phyloP scores from a whole-genome alignment of 2,329 filamentous ascomycete species.

The Talaromyces sp. region DNA sequence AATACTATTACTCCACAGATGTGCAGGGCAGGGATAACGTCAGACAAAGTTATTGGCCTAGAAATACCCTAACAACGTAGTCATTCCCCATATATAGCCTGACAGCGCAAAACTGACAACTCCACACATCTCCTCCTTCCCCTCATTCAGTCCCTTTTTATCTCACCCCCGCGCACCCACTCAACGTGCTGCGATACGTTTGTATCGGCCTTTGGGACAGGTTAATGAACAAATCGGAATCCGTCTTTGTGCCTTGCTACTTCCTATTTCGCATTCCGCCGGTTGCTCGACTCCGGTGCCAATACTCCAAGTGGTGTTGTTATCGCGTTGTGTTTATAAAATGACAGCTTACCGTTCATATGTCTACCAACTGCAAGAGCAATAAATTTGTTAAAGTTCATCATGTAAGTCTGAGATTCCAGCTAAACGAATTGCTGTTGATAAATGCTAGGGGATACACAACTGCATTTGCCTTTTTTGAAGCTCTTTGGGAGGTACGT shows the following conservation, averaged over 20 bases:
- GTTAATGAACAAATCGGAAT: neutral
- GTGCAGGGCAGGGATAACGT: neutral
- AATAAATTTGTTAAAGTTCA: neutral
- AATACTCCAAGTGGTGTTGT: too few relatives aligned
- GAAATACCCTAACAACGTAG: neutral
- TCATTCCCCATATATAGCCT: neutral
- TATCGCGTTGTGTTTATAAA: too few relatives aligned
- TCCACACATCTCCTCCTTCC: neutral
- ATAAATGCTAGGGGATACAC: slow-evolving; percentile 52
- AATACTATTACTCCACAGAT: neutral
- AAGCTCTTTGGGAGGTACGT: slow-evolving; percentile 70
- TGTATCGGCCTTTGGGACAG: neutral
- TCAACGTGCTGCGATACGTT: neutral
- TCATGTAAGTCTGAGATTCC: neutral
- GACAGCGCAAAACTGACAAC: too few relatives aligned
- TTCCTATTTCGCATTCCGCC: neutral
- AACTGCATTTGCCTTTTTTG: slow-evolving; percentile 77
- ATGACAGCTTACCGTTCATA: neutral
- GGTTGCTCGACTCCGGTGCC: neutral
- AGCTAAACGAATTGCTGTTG: neutral
- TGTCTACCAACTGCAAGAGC: neutral
- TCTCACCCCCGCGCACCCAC: neutral
- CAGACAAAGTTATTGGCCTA: neutral
- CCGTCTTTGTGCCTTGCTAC: neutral
- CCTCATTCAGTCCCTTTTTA: neutral